phyloP scores from a whole-genome alignment of 306 rosid genomes.

The Phaseolus lunatus region DNA sequence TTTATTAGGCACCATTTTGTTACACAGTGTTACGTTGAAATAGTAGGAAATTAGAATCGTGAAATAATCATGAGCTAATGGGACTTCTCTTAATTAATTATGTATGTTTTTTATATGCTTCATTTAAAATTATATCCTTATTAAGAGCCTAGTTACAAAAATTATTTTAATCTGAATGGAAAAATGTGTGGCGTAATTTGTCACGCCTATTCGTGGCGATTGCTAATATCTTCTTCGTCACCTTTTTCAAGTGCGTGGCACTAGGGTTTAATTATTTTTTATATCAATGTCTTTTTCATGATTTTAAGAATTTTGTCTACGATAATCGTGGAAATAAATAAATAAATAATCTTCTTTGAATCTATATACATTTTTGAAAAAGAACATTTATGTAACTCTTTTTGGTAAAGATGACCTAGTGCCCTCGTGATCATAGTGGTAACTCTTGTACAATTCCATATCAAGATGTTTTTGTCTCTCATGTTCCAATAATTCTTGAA shows the following conservation, averaged over 20 bases:
- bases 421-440: too few species aligned
- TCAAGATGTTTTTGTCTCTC: neutral
- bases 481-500: neutral
- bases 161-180: neutral
- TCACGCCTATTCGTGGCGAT: conserved; percentile 33
- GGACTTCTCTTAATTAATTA: neutral
- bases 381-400: neutral
- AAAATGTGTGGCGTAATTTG: neutral
- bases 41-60: neutral
- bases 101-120: neutral
- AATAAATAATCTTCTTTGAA: neutral
- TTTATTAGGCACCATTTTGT: neutral
- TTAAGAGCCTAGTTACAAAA: neutral
- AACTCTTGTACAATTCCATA: too few species aligned
- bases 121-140: conserved; percentile 24
- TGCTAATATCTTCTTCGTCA: too few species aligned
- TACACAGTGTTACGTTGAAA: neutral
- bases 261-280: neutral
- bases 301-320: neutral
- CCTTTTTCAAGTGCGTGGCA: neutral
- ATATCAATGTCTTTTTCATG: conserved; percentile 1
- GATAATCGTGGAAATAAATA: neutral
- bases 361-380: neutral
- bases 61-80: neutral
- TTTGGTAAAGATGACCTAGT: too few species aligned